Conservation (phyloP, 148 eudicot species). For the Nepenthes mirabilis region DNA sequence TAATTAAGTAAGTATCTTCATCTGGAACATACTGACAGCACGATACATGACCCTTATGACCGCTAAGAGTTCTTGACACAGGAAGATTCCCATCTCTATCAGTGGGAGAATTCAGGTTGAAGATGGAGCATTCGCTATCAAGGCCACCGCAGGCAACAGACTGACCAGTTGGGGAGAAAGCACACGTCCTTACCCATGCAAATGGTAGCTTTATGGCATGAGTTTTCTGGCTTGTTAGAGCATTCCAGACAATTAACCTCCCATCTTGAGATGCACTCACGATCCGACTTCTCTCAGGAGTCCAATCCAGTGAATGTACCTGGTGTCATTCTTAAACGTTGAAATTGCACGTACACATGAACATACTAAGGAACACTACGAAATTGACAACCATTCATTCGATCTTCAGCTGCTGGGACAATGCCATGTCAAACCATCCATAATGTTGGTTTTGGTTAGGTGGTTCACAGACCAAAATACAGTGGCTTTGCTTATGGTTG, state of each 20-base stretch:
- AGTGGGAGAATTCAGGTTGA: slow-evolving; percentile 66
- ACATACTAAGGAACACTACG: no score
- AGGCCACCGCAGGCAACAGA: slow-evolving; percentile 98
- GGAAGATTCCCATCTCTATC: slow-evolving; percentile 85
- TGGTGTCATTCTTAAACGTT: slow-evolving; percentile 12
- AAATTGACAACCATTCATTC: no score
- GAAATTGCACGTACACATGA: neutral
- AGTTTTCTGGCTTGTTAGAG: slow-evolving; percentile 95
- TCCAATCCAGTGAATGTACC: slow-evolving; percentile 98
- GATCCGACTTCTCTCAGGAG: slow-evolving; percentile 81
- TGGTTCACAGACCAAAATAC: no score
- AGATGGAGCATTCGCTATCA: slow-evolving; percentile 85
- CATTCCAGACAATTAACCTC: slow-evolving; percentile 92
- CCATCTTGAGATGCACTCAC: slow-evolving; percentile 99
- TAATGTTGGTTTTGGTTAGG: no score
- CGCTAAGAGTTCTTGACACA: slow-evolving; percentile 78
- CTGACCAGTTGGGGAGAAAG: slow-evolving; percentile 90
- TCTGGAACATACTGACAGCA: slow-evolving; percentile 92
- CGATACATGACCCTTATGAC: slow-evolving; percentile 96
- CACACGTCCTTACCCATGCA: slow-evolving; percentile 99
- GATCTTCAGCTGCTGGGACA: no score
- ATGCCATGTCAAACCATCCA: no score
- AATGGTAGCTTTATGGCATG: slow-evolving; percentile 95
- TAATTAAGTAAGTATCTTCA: slow-evolving; percentile 80
- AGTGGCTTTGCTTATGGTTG: no score